Base-by-base conservation (phyloP, 2,329 filamentous ascomycete genomes). In the Colletotrichum chrysophilum region DNA sequence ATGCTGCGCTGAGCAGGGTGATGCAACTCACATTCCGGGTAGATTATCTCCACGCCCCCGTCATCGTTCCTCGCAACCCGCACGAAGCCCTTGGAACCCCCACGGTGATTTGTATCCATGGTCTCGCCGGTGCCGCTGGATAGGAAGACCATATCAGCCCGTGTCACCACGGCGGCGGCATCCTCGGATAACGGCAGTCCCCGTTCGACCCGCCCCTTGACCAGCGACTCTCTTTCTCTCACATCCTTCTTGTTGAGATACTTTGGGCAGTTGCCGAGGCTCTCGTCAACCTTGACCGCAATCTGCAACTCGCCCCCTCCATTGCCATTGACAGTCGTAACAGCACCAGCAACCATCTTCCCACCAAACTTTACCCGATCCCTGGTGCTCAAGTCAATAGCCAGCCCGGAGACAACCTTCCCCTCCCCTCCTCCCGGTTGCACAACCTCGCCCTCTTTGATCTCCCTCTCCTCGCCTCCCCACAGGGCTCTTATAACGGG, bases 31-130 rank as follows among this genome's bases (percentile, higher is more conserved):
- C 85, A 97, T 82, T 98, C 95, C 1, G 95, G 95, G 83, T 95
- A 98, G 4, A 93, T 87, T 16, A 97, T 83, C 4, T 91, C 87
- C 2, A 87, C 78, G 0, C 82, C 80, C 5, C 79, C 83, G 2
- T 85, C 86, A 28, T 87, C 84, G 72, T 94, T 93, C 24, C 89
- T 90, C 2, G 93, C 82, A 10, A 96, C 87, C 28, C 95, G 90
- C 24, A 96, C 86, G 80, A 98, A 96, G 0, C 95, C 95, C 1
- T 88, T 87, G 2, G 92, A 88, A 0, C 95, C 95, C 48, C 95
- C 95, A 7, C 95, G 91, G 79, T 95, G 91, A 80, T 97, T 98
- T 8, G 93, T 94, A 82, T 97, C 95, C 95, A 97, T 97, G 70
- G 92, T 91, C 16, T 86, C 83, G 16, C 90, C 88, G 79, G 93